These are phyloP conservation scores for Pestalotiopsis sp. DNA, from an alignment of 2,329 filamentous ascomycete species.

Conservation along the genomic window DNA sequence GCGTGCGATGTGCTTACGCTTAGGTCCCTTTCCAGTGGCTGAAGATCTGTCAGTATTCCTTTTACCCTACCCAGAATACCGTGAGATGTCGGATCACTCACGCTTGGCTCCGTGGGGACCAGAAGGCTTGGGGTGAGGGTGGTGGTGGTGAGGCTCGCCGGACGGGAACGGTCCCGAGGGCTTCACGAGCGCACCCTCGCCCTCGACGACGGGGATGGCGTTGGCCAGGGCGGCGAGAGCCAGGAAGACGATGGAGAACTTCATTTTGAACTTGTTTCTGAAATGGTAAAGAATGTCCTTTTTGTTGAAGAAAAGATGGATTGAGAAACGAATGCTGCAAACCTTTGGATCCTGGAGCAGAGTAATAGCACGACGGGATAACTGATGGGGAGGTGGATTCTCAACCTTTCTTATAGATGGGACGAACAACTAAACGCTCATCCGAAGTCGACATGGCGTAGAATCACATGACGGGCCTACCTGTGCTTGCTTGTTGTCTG, in stretches of 20 bases:
- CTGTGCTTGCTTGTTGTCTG: background rate
- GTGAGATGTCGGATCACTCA: background rate
- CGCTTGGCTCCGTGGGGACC: background rate
- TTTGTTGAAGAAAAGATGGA: background rate
- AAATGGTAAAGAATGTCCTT: background rate
- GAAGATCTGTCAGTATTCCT: background rate
- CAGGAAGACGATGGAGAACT: background rate
- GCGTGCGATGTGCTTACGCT: background rate
- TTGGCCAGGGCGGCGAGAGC: conserved; percentile 2
- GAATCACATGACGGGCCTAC: background rate
- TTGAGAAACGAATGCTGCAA: background rate
- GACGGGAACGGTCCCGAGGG: background rate
- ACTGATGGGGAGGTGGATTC: background rate
- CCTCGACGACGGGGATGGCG: conserved; percentile 1
- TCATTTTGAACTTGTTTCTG: background rate
- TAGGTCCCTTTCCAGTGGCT: background rate
- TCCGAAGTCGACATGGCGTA: background rate
- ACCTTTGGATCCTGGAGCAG: background rate
- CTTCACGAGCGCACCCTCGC: background rate
- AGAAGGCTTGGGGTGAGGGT: conserved; percentile 1
- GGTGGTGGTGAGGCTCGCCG: background rate
- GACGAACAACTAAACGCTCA: background rate
- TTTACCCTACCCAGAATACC: background rate
- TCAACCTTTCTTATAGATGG: background rate
- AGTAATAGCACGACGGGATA: background rate